Evolutionary conservation across 1,284 basidiomycete species (phyloP).

Genomic region (Mycena sp.): DNA sequence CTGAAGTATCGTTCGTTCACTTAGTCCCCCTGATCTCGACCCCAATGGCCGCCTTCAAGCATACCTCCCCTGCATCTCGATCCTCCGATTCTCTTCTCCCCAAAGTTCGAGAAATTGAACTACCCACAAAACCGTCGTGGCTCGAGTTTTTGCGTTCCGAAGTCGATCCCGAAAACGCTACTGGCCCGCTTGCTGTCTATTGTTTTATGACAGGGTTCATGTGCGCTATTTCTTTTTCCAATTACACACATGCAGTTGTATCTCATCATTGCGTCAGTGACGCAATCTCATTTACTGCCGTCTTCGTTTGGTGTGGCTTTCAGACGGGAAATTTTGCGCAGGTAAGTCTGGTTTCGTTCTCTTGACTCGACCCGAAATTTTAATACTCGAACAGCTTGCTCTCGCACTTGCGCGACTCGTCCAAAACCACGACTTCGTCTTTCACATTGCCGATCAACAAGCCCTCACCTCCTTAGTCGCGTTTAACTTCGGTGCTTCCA

Average conservation of each 20-base stretch:
- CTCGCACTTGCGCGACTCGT: slow-evolving; percentile 59
- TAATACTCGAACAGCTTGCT: slow-evolving; percentile 35
- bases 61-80: too few relatives aligned
- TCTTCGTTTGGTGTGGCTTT: slow-evolving; percentile 90
- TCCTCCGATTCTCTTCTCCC: too few relatives aligned
- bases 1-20: too few relatives aligned
- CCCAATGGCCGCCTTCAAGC: too few relatives aligned
- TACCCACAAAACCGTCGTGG: slow-evolving; percentile 5
- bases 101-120: too few relatives aligned
- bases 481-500: slow-evolving; percentile 77
- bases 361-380: background rate
- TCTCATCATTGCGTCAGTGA: slow-evolving; percentile 52
- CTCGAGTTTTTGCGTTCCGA: slow-evolving; percentile 49
- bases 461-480: slow-evolving; percentile 81
- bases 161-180: slow-evolving; percentile 68
- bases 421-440: slow-evolving; percentile 58
- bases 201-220: slow-evolving; percentile 92
- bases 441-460: slow-evolving; percentile 83
- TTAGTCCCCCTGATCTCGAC: too few relatives aligned
- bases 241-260: background rate
- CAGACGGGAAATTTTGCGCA: slow-evolving; percentile 83
- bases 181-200: slow-evolving; percentile 73
- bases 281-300: slow-evolving; percentile 80
- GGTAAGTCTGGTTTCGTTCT: slow-evolving; percentile 43
- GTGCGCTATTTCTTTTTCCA: slow-evolving; percentile 47